Conservation (phyloP, 352 stramenopile species). For the Peronospora farinosa region DNA sequence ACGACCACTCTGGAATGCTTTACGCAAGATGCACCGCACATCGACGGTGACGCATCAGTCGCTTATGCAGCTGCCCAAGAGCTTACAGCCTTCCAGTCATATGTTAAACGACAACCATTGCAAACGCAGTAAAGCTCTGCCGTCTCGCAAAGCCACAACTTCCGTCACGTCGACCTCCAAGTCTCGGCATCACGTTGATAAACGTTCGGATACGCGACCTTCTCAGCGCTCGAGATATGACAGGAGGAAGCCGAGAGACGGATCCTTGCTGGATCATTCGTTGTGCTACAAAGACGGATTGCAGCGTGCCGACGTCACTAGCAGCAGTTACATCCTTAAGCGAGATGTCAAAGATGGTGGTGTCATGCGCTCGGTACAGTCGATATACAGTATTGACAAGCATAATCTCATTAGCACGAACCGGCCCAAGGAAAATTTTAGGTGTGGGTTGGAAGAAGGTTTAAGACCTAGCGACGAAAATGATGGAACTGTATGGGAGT, state of each 20-base stretch:
- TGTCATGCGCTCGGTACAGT: constrained; percentile 18
- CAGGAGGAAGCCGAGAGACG: constrained; percentile 16
- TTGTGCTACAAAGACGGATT: constrained; percentile 15
- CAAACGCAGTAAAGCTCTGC: constrained; percentile 24
- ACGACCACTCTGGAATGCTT: constrained; percentile 35
- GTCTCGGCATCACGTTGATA: constrained; percentile 12
- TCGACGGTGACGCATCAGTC: constrained; percentile 5
- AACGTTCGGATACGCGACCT: constrained; percentile 11
- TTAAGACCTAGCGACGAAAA: constrained; percentile 12
- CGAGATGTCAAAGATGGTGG: constrained; percentile 14
- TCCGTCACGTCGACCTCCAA: constrained; percentile 1
- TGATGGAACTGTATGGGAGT: constrained; percentile 31
- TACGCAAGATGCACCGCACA: constrained; percentile 36
- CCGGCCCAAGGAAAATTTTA: constrained; percentile 18
- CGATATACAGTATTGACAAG: constrained; percentile 18
- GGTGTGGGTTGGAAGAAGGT: constrained; percentile 13
- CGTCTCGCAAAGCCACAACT: constrained; percentile 11
- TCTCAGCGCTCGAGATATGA: constrained; percentile 6
- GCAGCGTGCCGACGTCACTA: constrained; percentile 20
- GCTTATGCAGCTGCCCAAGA: constrained; percentile 10
- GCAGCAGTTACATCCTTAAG: constrained; percentile 19
- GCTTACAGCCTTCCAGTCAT: background rate
- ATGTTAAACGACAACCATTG: constrained; percentile 5
- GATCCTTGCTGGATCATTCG: constrained; percentile 9
- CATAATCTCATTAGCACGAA: background rate